A percentile compares a stretch with the other conserved stretches of the same genome.
phyloP scores from a whole-genome alignment of 2,329 filamentous ascomycete species.

The Hypoxylon sp. region DNA sequence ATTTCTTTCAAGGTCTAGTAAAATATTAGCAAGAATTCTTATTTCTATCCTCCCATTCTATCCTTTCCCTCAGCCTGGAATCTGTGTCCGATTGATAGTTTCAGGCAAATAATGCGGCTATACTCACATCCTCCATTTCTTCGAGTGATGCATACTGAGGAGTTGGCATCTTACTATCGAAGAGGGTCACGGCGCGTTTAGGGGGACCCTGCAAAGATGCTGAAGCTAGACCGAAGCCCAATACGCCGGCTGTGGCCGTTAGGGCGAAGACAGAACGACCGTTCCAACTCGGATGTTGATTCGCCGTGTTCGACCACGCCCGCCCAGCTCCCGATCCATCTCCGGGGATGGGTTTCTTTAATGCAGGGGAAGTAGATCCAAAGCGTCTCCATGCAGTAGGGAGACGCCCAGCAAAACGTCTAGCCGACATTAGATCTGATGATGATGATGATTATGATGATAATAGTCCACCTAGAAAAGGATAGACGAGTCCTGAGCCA shows the following conservation, averaged over 20 bases:
- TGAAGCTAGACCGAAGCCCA: slow-evolving; percentile 45
- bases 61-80: too few relatives aligned
- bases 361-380: slow-evolving; percentile 27
- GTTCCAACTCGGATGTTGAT: slow-evolving; percentile 41
- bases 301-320: slow-evolving; percentile 22
- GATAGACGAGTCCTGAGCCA: slow-evolving; percentile 1
- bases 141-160: slow-evolving; percentile 57
- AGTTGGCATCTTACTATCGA: slow-evolving; percentile 41
- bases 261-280: slow-evolving; percentile 44
- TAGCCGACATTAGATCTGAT: slow-evolving; percentile 36
- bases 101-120: too few relatives aligned
- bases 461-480: slow-evolving; percentile 3
- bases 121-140: slow-evolving; percentile 60
- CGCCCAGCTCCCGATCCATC: slow-evolving; percentile 26
- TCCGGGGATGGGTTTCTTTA: slow-evolving; percentile 27
- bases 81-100: too few relatives aligned
- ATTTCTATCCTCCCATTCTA: too few relatives aligned
- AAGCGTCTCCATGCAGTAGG: slow-evolving; percentile 31
- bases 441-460: slow-evolving; percentile 23
- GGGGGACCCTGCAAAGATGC: slow-evolving; percentile 38
- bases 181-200: slow-evolving; percentile 39
- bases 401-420: slow-evolving; percentile 33
- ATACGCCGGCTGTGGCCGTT: slow-evolving; percentile 43
- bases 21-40: slow-evolving; percentile 5
- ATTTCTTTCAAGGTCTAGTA: slow-evolving; percentile 65